Base-by-base conservation (phyloP, 345 rosid genomes). In the Microthlaspi erraticum region DNA sequence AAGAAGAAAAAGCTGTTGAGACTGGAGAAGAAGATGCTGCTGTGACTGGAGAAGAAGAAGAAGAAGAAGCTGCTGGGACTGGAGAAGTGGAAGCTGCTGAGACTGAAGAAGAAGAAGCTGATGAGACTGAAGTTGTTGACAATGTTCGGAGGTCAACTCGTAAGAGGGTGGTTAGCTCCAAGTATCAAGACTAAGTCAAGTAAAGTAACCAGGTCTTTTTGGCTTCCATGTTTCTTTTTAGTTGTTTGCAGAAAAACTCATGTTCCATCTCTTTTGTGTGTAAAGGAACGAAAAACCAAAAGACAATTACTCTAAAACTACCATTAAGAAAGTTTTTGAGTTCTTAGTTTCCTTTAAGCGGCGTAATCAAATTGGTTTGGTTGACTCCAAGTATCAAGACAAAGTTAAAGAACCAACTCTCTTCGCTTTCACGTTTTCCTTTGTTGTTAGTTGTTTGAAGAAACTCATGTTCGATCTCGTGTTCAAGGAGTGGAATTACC, bases 121-220 rank as follows among this genome's bases (percentile, higher is more conserved):
- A 31, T 32, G 59, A 52, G 58, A 31, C 38, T n/a, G 58, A 52
- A 7, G 5, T 31, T n/a, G 38, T n/a, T 53, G 58, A 53, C 39
- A 32, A 54, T 1, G 20, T 32, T 52, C 37, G 16, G 18, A 52
- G 58, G 58, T 53, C 18, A 53, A 29, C 38, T 53, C 18, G 38
- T 20, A 3, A 32, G 20, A 52, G 58, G 17, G 31, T 8, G 18
- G 18, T 5, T 29, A 13, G 1, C 19, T 31, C 36, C 58, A 52
- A 13, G 11, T 54, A 54, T 32, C 39, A 54, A 54, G n/a, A 55
- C 20, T 16, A 44, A 44, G 49, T 44, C 20, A 26, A 26, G 29
- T 26, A 26, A 26, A 26, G 29, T 26, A 26, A 26, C 29, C 29
- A 26, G 4, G 29, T 1, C 29, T 26, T 5, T 26, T 26, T 26